Conservation (phyloP, 31 red algal genomes). For the Endocladia muricata region DNA sequence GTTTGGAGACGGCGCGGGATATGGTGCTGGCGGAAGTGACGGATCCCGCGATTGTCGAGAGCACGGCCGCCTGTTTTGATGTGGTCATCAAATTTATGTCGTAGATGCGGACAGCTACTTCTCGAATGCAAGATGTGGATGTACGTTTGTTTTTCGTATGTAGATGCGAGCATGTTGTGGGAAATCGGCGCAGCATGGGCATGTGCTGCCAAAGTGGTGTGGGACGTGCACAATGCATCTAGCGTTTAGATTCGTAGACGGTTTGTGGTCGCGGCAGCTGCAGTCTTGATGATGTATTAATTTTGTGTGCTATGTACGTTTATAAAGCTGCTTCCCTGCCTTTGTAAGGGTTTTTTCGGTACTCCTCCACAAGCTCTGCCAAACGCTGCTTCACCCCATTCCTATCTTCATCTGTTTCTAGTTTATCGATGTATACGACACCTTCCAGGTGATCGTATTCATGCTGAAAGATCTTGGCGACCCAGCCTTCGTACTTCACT, state of each 20-base stretch:
- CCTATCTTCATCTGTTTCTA: slow-evolving; percentile 67
- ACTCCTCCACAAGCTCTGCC: slow-evolving; percentile 34
- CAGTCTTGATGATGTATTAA: too few relatives aligned
- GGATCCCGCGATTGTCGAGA: slow-evolving; percentile 7
- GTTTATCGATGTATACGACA: slow-evolving; percentile 79
- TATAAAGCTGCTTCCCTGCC: slow-evolving; percentile 27
- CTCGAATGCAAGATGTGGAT: too few relatives aligned
- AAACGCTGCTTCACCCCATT: slow-evolving; percentile 28
- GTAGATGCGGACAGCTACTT: too few relatives aligned
- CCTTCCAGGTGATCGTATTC: slow-evolving; percentile 98
- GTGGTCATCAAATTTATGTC: slow-evolving; percentile 22
- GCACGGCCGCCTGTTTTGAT: slow-evolving; percentile 47
- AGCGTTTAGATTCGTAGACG: too few relatives aligned
- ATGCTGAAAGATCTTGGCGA: slow-evolving; percentile 93
- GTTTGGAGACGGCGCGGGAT: slow-evolving; percentile 12
- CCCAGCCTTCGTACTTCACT: slow-evolving; percentile 83
- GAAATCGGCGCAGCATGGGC: too few relatives aligned
- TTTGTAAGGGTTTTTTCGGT: slow-evolving; percentile 28
- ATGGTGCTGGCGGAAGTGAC: slow-evolving; percentile 24
- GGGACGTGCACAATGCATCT: too few relatives aligned
- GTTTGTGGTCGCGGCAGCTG: too few relatives aligned
- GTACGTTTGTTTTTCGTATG: too few relatives aligned
- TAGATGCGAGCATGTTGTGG: too few relatives aligned
- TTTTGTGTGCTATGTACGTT: too few relatives aligned
- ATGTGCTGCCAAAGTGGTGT: too few relatives aligned